Base-by-base conservation (phyloP, 192 early-diverging fungal genomes). In the Coemansia sp. region DNA sequence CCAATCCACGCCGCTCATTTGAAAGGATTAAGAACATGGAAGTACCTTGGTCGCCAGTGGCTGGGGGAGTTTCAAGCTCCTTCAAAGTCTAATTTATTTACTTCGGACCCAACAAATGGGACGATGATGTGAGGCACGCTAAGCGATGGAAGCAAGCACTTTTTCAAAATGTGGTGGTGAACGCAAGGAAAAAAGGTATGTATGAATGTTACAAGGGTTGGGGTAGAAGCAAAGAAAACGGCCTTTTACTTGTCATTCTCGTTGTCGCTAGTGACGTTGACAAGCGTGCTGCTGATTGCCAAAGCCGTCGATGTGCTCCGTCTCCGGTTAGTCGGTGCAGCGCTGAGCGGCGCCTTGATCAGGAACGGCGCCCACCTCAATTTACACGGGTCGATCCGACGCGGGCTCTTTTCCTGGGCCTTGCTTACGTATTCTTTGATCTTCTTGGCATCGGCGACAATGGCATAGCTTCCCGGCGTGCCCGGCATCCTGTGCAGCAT, bases 301-400 rank as follows among this genome's bases (percentile, higher is more conserved):
- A 31, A 61, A 2, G 59, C 57, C 26, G 52, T 57, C 7, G 55
- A 34, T 11, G 55, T 28, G 16, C 55, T 57, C 33, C n/a, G 57
- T 57, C 26, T 36, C 13, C 43, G 57, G 39, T 37, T 47, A 11
- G 23, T 3, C 25, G 37, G 37, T 14, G 37, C 33, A 26, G 41
- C 10, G 20, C 7, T 35, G 23, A 56, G n/a, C 14, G 45, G 13
- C 26, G 63, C 35, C 11, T 87, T 86, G 12, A 86, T 77, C 42
- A 89, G 66, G 52, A 88, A 91, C 20, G 90, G 90, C 6, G 88
- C 83, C 90, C 90, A 91, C 55, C 82, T 83, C 23, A 91, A 75
- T 42, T 89, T 89, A 2, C 76, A 67, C 6, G 90, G 75, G 35
- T 81, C 69, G 14, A 85, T 86, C 14, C 88, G 72, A 6, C 72